phyloP scores from a whole-genome alignment of 1,284 basidiomycete genomes.

The Cutaneotrichosporon sp. region DNA sequence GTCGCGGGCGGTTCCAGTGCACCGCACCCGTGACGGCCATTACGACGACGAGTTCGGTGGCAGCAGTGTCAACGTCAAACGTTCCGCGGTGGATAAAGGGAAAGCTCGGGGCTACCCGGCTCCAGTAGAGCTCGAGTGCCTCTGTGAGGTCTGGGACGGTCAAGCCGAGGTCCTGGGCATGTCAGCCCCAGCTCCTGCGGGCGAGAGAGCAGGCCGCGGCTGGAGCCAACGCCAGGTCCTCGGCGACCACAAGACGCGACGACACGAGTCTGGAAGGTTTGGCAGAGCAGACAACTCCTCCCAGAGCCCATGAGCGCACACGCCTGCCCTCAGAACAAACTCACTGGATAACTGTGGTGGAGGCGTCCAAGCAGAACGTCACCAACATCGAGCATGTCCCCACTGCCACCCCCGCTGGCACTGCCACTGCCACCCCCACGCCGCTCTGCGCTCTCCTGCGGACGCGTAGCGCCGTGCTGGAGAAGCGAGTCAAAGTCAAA shows the following conservation, averaged over 20 bases:
- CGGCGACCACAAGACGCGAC: background rate
- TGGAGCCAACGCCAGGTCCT: slow-evolving; percentile 8
- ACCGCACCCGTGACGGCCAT: slow-evolving; percentile 41
- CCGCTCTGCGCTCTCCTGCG: slow-evolving; percentile 29
- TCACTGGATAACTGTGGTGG: slow-evolving; percentile 7
- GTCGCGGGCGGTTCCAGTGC: background rate
- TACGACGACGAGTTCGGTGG: slow-evolving; percentile 39
- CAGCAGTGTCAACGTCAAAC: slow-evolving; percentile 36
- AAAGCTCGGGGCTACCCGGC: slow-evolving; percentile 37
- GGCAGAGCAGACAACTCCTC: background rate
- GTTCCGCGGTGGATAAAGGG: slow-evolving; percentile 48
- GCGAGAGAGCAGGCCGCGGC: slow-evolving; percentile 5
- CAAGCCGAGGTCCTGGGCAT: slow-evolving; percentile 23
- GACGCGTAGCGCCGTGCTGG: slow-evolving; percentile 13
- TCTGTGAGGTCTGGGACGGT: slow-evolving; percentile 28
- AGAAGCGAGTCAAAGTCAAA: slow-evolving; percentile 23
- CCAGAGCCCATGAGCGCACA: slow-evolving; percentile 17
- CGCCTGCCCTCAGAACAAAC: slow-evolving; percentile 24
- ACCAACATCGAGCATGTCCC: slow-evolving; percentile 10
- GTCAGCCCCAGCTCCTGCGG: slow-evolving; percentile 9
- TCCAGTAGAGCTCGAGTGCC: slow-evolving; percentile 37
- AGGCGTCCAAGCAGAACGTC: slow-evolving; percentile 23
- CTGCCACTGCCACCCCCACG: background rate
- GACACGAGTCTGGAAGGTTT: slow-evolving; percentile 3
- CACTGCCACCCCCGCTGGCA: background rate